Conservation (phyloP, 768 basidiomycete species). For the Phlegmacium glaucopus region DNA sequence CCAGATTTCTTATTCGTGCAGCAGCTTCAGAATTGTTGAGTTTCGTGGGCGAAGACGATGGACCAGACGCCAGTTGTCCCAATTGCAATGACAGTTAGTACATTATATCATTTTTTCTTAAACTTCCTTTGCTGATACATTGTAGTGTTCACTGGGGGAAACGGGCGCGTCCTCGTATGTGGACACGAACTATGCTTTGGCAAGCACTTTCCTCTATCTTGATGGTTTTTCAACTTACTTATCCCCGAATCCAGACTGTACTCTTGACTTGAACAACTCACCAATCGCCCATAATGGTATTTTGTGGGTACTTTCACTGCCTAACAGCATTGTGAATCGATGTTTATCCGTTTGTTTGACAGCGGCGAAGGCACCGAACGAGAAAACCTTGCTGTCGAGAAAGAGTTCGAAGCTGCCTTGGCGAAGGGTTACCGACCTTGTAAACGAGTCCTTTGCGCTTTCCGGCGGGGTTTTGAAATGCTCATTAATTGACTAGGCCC, state of each 20-base stretch:
- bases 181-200: constrained; percentile 65
- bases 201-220: constrained; percentile 19
- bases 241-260: constrained; percentile 43
- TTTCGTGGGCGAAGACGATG: constrained; percentile 45
- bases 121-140: not conserved
- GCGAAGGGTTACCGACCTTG: constrained; percentile 61
- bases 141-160: constrained; percentile 45
- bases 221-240: not conserved
- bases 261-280: constrained; percentile 49
- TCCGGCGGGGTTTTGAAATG: not conserved
- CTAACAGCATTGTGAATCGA: not conserved
- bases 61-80: constrained; percentile 48
- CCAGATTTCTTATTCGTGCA: constrained; percentile 42
- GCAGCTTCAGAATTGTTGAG: constrained; percentile 39
- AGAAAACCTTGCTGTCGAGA: constrained; percentile 52
- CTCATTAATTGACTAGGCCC: constrained; percentile 41
- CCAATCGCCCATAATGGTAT: constrained; percentile 54
- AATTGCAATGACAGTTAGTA: constrained; percentile 63
- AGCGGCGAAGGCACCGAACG: constrained; percentile 56
- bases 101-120: not conserved
- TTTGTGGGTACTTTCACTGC: constrained; percentile 41
- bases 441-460: constrained; percentile 25
- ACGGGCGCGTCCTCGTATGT: constrained; percentile 61
- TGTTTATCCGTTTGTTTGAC: not conserved
- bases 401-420: constrained; percentile 51